These are phyloP conservation scores for Cardamine occulta DNA, from an alignment of 345 rosid genomes.

Conservation along the genomic window DNA sequence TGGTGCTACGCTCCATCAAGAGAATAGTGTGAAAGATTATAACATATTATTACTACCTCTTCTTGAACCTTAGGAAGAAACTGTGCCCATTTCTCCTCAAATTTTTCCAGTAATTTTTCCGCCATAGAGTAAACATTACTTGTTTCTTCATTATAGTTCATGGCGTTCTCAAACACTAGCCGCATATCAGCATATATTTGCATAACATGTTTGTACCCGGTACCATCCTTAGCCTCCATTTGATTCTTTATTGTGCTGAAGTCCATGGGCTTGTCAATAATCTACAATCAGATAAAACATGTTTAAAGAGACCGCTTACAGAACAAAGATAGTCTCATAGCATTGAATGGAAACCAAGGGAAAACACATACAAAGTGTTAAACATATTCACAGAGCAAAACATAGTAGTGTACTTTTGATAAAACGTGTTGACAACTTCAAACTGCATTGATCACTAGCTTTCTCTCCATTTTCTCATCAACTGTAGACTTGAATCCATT, in stretches of 20 bases:
- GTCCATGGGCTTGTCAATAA: conserved; percentile 98
- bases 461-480: conserved; percentile 21
- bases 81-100: conserved; percentile 87
- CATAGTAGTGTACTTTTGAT: conserved; percentile 3
- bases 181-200: conserved; percentile 85
- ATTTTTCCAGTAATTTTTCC: conserved; percentile 71
- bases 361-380: background rate
- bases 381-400: conserved; percentile 4
- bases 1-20: conserved; percentile 1
- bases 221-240: conserved; percentile 87
- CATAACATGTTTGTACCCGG: conserved; percentile 78
- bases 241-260: conserved; percentile 79
- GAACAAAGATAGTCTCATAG: conserved; percentile 5
- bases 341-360: background rate
- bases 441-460: conserved; percentile 22
- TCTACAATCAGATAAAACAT: conserved; percentile 42
- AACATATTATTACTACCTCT: conserved; percentile 55
- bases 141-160: conserved; percentile 80
- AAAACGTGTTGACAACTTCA: conserved; percentile 13
- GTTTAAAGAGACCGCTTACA: background rate
- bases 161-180: conserved; percentile 88
- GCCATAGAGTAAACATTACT: conserved; percentile 85
- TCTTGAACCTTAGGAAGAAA: conserved; percentile 79
- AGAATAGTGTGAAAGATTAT: conserved; percentile 14
- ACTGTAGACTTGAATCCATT: background rate